Percentiles rank a stretch among this genome's conserved stretches.
Conservation (phyloP, 108 stramenopile species). For the Stephanodiscus minutulus region DNA sequence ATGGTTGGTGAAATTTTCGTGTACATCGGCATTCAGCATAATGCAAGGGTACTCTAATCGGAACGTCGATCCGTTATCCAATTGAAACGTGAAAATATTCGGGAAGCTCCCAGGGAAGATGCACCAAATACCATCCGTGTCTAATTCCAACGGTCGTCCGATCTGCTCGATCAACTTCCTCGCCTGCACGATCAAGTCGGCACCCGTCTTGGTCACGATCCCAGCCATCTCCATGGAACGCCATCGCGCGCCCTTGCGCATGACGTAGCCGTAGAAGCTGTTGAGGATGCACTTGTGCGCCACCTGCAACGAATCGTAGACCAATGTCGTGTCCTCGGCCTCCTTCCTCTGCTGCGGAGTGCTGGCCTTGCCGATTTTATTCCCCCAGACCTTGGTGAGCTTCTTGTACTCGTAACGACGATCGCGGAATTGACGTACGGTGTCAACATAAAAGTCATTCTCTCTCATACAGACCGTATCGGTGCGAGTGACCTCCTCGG, state of each 20-base stretch:
- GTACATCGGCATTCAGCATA: constrained; percentile 99
- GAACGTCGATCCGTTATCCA: constrained; percentile 73
- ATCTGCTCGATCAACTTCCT: constrained; percentile 94
- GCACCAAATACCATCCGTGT: constrained; percentile 99
- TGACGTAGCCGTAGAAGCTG: constrained; percentile 98
- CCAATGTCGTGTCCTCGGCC: constrained; percentile 90
- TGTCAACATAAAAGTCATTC: constrained; percentile 99
- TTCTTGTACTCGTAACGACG: constrained; percentile 98
- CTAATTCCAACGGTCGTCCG: constrained; percentile 97
- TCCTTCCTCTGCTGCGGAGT: constrained; percentile 89
- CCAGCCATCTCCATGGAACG: constrained; percentile 99
- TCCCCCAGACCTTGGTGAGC: constrained; percentile 96
- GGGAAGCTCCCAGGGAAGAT: constrained; percentile 98
- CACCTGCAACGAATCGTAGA: constrained; percentile 98
- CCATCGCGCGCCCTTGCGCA: constrained; percentile 99
- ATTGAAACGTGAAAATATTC: constrained; percentile 86
- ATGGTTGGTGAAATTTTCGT: constrained; percentile 98
- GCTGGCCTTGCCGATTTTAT: constrained; percentile 77
- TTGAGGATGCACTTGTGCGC: constrained; percentile 99
- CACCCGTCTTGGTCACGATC: constrained; percentile 99
- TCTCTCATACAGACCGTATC: constrained; percentile 99
- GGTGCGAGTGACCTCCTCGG: constrained; percentile 87
- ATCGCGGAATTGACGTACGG: constrained; percentile 98
- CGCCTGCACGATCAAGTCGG: constrained; percentile 97
- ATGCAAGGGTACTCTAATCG: constrained; percentile 96